Evolutionary conservation across 1,139 yeast genomes (phyloP).

Genomic region (Barnettozyma hawaiiensis): DNA sequence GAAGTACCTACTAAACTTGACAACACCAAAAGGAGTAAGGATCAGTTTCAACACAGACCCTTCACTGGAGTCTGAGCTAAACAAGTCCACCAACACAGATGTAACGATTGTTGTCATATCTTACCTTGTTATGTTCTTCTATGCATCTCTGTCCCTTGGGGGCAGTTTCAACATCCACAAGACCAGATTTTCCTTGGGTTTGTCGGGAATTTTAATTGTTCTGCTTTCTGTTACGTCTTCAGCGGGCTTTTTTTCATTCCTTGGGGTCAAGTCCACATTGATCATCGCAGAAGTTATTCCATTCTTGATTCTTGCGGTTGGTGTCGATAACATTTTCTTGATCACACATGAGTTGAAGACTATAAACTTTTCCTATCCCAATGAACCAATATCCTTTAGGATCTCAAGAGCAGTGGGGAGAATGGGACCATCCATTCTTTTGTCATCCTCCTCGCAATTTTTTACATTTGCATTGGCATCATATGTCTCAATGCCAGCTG

Average conservation of each 20-base stretch:
- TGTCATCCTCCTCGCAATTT: slow-evolving; percentile 72
- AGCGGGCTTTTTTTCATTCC: slow-evolving; percentile 69
- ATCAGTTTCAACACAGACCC: slow-evolving; percentile 76
- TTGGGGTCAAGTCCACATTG: slow-evolving; percentile 79
- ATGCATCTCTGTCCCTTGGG: slow-evolving; percentile 81
- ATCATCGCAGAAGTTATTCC: slow-evolving; percentile 97
- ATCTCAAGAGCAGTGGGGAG: slow-evolving; percentile 59
- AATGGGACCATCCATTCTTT: slow-evolving; percentile 82
- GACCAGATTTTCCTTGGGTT: slow-evolving; percentile 71
- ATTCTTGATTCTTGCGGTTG: slow-evolving; percentile 87
- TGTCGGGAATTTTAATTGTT: slow-evolving; percentile 77
- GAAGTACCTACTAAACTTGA: slow-evolving; percentile 43
- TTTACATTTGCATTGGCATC: slow-evolving; percentile 77
- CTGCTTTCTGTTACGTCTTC: slow-evolving; percentile 73
- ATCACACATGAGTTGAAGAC: slow-evolving; percentile 72
- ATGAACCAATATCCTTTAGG: slow-evolving; percentile 45
- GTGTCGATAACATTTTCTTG: slow-evolving; percentile 88
- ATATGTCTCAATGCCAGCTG: slow-evolving; percentile 91
- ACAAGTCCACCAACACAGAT: slow-evolving; percentile 78
- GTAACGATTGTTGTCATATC: slow-evolving; percentile 64
- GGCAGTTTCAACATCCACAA: slow-evolving; percentile 46
- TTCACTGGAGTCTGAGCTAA: slow-evolving; percentile 78
- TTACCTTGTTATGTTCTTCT: slow-evolving; percentile 82
- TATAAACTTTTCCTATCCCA: slow-evolving; percentile 42
- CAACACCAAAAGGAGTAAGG: slow-evolving; percentile 44